Evolutionary conservation across 192 early-diverging fungal species (phyloP).

Genomic region (Rhizoclosmatium globosum): DNA sequence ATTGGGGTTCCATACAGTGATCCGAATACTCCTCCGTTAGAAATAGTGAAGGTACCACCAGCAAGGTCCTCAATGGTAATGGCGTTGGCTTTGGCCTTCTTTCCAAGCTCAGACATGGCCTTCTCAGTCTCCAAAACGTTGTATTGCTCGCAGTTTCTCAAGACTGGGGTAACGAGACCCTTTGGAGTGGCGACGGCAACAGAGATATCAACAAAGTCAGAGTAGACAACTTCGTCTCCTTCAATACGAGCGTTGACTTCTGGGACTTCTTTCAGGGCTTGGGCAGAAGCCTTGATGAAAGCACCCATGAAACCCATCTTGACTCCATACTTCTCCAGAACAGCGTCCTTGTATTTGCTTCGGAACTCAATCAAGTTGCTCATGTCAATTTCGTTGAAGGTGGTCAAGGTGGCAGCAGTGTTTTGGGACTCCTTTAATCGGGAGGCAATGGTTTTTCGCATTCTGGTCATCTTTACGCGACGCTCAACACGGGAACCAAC

Average conservation of each 20-base stretch:
- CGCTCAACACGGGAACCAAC: conserved; percentile 45
- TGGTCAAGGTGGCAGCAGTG: conserved; percentile 95
- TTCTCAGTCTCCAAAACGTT: conserved; percentile 91
- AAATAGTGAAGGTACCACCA: conserved; percentile 99
- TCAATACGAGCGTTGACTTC: conserved; percentile 96
- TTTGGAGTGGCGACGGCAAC: conserved; percentile 99
- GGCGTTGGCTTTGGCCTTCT: conserved; percentile 91
- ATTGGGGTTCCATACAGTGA: conserved; percentile 98
- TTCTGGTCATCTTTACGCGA: conserved; percentile 92
- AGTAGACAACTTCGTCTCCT: conserved; percentile 89
- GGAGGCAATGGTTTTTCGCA: conserved; percentile 93
- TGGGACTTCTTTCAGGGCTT: conserved; percentile 89
- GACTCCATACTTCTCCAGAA: conserved; percentile 92
- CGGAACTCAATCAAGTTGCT: conserved; percentile 92
- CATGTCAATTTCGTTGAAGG: conserved; percentile 99
- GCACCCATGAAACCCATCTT: conserved; percentile 99
- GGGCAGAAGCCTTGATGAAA: conserved; percentile 91
- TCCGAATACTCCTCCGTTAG: conserved; percentile 98
- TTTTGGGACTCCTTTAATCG: conserved; percentile 97
- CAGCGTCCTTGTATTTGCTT: conserved; percentile 91
- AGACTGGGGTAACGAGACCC: conserved; percentile 96
- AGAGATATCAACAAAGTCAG: conserved; percentile 93
- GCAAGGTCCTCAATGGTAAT: conserved; percentile 98
- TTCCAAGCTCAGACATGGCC: conserved; percentile 86
- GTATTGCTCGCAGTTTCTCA: conserved; percentile 90